These are phyloP conservation scores for Ustulina deusta DNA, from an alignment of 2,329 filamentous ascomycete species.

Conservation along the genomic window DNA sequence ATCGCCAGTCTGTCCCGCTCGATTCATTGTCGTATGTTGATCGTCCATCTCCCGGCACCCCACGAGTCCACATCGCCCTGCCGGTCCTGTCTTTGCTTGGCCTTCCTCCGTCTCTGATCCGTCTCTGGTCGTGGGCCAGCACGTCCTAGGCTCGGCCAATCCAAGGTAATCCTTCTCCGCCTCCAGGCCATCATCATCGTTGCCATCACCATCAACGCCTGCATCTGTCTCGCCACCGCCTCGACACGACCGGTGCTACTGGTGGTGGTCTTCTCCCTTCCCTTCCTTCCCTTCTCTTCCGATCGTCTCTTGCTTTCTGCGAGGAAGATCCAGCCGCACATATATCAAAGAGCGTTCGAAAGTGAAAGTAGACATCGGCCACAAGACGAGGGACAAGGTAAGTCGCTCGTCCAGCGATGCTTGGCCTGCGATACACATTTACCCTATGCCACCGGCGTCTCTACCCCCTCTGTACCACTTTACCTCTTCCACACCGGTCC, in stretches of 20 bases:
- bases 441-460: not conserved
- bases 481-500: not conserved
- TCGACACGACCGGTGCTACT: not conserved
- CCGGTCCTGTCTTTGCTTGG: slow-evolving; percentile 14
- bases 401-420: not conserved
- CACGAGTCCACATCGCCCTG: slow-evolving; percentile 17
- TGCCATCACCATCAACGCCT: slow-evolving; percentile 1
- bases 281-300: not conserved
- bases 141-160: not conserved
- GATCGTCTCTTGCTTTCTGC: not conserved
- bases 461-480: not conserved
- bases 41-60: slow-evolving; percentile 19
- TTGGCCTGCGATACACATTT: not conserved
- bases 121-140: slow-evolving; percentile 13
- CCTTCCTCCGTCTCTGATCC: slow-evolving; percentile 10
- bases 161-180: slow-evolving; percentile 16
- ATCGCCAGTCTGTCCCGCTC: not conserved
- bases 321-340: not conserved
- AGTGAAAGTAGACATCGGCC: not conserved
- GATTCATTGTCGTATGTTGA: slow-evolving; percentile 26
- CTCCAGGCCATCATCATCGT: slow-evolving; percentile 4
- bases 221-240: not conserved
- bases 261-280: slow-evolving; percentile 1
- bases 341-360: not conserved
- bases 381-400: slow-evolving; percentile 21